Evolutionary conservation across 306 rosid genomes (phyloP).

Genomic region (Albizia julibrissin): DNA sequence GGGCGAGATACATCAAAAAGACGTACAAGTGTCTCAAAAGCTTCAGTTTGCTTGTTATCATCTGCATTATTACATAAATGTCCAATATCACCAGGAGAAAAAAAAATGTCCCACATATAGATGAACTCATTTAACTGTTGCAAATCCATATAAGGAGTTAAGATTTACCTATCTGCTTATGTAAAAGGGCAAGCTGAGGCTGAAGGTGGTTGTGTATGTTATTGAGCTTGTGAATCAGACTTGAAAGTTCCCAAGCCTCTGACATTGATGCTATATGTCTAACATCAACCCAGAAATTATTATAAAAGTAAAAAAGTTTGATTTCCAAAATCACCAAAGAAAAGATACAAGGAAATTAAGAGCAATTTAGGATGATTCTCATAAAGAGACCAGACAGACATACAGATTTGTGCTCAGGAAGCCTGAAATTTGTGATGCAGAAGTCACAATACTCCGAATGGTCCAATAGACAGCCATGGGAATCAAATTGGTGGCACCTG

Average conservation of each 20-base stretch:
- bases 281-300: not conserved
- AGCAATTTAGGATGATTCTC: not conserved
- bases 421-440: slow-evolving; percentile 52
- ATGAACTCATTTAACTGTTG: not conserved
- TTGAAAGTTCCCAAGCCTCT: slow-evolving; percentile 76
- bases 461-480: slow-evolving; percentile 77
- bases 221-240: slow-evolving; percentile 54
- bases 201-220: slow-evolving; percentile 47
- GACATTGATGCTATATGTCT: slow-evolving; percentile 23
- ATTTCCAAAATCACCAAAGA: not conserved
- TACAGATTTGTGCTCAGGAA: slow-evolving; percentile 28
- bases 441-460: slow-evolving; percentile 54
- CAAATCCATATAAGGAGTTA: not conserved
- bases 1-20: slow-evolving; percentile 45
- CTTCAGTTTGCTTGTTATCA: slow-evolving; percentile 50
- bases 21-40: slow-evolving; percentile 32
- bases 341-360: not conserved
- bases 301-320: not conserved
- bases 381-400: not conserved
- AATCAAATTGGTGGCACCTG: slow-evolving; percentile 27
- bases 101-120: not conserved
- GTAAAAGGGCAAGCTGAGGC: slow-evolving; percentile 48
- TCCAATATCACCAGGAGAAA: not conserved
- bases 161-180: slow-evolving; percentile 41
- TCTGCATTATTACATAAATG: slow-evolving; percentile 44